phyloP scores from a whole-genome alignment of 2,329 filamentous ascomycete species.

The Sclerotiophoma versabilis region DNA sequence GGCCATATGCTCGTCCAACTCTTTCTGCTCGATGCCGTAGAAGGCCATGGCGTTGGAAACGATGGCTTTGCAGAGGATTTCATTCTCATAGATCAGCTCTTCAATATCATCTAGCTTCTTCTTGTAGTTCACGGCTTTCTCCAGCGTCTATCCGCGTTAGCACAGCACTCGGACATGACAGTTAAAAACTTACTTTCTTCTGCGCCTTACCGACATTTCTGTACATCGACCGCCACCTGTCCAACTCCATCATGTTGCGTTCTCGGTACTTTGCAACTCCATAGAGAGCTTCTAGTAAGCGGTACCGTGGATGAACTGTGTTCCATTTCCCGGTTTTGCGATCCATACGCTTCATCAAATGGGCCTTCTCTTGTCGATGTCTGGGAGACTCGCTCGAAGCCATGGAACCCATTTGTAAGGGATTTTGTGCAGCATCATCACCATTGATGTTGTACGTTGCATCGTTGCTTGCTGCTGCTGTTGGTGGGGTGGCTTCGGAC shows the following conservation, averaged over 20 bases:
- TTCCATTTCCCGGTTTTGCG: conserved; percentile 29
- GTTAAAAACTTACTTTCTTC: conserved; percentile 22
- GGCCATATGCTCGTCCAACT: conserved; percentile 55
- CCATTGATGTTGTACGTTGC: not conserved
- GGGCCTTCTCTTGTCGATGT: conserved; percentile 29
- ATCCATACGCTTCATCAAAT: conserved; percentile 28
- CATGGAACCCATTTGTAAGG: conserved; percentile 22
- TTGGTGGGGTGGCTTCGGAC: not conserved
- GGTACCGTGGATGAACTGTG: conserved; percentile 25
- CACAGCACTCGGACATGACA: too few relatives aligned
- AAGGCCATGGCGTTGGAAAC: conserved; percentile 55
- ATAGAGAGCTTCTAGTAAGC: conserved; percentile 31
- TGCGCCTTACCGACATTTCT: conserved; percentile 32
- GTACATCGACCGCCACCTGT: conserved; percentile 33
- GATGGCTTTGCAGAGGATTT: conserved; percentile 56
- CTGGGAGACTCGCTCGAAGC: conserved; percentile 11
- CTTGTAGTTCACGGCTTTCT: conserved; percentile 27
- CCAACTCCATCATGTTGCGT: conserved; percentile 28
- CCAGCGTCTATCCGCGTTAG: conserved; percentile 23
- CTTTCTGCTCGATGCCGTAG: conserved; percentile 55
- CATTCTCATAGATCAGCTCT: conserved; percentile 55
- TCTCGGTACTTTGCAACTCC: conserved; percentile 29
- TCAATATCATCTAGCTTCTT: conserved; percentile 57
- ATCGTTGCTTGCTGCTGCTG: not conserved
- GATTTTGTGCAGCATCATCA: conserved; percentile 12